Evolutionary conservation across 768 basidiomycete species (phyloP).

Genomic region (Suillus americanus): DNA sequence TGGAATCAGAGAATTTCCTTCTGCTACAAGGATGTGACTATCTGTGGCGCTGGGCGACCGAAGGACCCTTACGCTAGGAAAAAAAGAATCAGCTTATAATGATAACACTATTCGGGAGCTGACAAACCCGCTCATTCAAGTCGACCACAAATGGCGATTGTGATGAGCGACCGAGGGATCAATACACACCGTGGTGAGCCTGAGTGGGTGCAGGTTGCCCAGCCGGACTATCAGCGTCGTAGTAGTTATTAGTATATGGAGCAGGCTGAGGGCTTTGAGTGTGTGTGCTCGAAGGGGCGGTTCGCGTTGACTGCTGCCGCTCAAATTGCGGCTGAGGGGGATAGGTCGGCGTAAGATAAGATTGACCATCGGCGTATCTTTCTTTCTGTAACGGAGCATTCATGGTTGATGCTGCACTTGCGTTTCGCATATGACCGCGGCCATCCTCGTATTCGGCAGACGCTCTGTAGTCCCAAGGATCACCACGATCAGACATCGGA

Average conservation of each 20-base stretch:
- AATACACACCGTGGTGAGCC: constrained; percentile 49
- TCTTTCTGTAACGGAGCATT: constrained; percentile 49
- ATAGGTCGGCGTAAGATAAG: constrained; percentile 32
- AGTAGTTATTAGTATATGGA: constrained; percentile 36
- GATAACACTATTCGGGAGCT: neutral
- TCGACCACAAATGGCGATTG: constrained; percentile 3
- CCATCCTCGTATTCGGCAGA: constrained; percentile 41
- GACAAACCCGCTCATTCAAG: constrained; percentile 4
- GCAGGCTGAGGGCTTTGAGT: constrained; percentile 41
- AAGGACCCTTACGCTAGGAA: constrained; percentile 43
- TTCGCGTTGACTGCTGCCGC: constrained; percentile 20
- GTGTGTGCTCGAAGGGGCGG: constrained; percentile 32
- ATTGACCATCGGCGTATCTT: constrained; percentile 34
- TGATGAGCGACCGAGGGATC: constrained; percentile 2
- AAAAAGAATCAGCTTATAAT: constrained; percentile 2
- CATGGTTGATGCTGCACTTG: constrained; percentile 60
- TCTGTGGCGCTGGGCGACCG: constrained; percentile 41
- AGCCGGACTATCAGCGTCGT: constrained; percentile 25
- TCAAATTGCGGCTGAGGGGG: constrained; percentile 23
- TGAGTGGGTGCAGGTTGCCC: constrained; percentile 40
- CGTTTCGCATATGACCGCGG: constrained; percentile 49
- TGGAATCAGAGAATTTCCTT: neutral
- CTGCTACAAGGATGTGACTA: constrained; percentile 19
- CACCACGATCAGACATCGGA: constrained; percentile 60
- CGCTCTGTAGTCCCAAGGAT: constrained; percentile 68